Percentiles rank a stretch among this genome's conserved stretches.
These are phyloP conservation scores for Fusarium luffae DNA, from an alignment of 2,329 filamentous ascomycete species.

Conservation along the genomic window DNA sequence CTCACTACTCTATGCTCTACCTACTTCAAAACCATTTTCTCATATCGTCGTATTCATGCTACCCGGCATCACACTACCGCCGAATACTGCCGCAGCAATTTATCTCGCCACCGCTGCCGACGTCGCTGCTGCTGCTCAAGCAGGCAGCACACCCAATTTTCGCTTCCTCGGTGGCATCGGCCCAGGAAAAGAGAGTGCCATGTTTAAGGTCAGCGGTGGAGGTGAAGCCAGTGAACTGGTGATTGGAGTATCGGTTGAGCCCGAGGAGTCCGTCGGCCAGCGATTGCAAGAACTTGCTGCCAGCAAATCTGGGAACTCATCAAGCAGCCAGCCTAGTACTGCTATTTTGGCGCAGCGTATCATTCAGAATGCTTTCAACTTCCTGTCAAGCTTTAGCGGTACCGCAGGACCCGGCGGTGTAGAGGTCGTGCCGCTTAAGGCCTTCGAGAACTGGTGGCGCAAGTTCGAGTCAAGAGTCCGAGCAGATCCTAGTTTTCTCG, in stretches of 20 bases:
- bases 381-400: slow-evolving; percentile 86
- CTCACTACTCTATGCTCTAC: slow-evolving; percentile 67
- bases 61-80: slow-evolving; percentile 78
- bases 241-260: slow-evolving; percentile 85
- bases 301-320: slow-evolving; percentile 40
- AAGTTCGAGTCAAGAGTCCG: slow-evolving; percentile 93
- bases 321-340: slow-evolving; percentile 66
- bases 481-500: slow-evolving; percentile 87
- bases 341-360: slow-evolving; percentile 89
- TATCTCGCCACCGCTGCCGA: slow-evolving; percentile 74
- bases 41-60: slow-evolving; percentile 92
- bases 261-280: slow-evolving; percentile 74
- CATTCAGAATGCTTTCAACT: slow-evolving; percentile 97
- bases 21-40: slow-evolving; percentile 68
- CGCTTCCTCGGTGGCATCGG: slow-evolving; percentile 89
- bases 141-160: slow-evolving; percentile 68
- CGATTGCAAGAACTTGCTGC: slow-evolving; percentile 71
- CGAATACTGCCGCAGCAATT: slow-evolving; percentile 84
- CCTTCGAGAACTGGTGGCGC: slow-evolving; percentile 97
- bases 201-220: slow-evolving; percentile 78
- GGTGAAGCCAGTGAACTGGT: slow-evolving; percentile 63
- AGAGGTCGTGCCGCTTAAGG: slow-evolving; percentile 92
- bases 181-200: slow-evolving; percentile 88
- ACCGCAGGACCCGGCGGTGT: slow-evolving; percentile 69
- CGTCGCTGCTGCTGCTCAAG: slow-evolving; percentile 53